Percentiles rank a stretch among this genome's conserved stretches.
Conservation (phyloP, 176 grass and related monocot species). For the Ensete ventricosum region DNA sequence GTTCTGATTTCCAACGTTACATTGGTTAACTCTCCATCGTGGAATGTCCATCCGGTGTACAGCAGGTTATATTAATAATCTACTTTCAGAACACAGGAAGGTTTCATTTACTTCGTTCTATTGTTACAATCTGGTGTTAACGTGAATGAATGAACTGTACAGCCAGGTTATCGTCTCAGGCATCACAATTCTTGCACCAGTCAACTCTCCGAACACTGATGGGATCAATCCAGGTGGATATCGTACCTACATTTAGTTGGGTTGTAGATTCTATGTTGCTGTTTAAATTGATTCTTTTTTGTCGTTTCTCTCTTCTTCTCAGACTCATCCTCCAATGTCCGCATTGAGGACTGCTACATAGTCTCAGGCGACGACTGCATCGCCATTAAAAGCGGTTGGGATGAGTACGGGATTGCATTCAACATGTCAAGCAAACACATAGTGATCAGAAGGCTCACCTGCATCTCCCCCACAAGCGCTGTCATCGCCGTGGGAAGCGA, state of each 20-base stretch:
- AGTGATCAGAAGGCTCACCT: conserved; percentile 56
- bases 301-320: background rate
- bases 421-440: conserved; percentile 82
- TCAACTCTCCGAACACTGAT: conserved; percentile 65
- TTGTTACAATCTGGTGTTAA: background rate
- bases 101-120: background rate
- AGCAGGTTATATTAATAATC: conserved; percentile 44
- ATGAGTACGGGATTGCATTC: conserved; percentile 74
- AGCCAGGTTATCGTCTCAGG: conserved; percentile 67
- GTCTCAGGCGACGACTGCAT: conserved; percentile 88
- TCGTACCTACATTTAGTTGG: background rate
- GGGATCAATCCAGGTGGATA: conserved; percentile 77
- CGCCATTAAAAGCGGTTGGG: conserved; percentile 92
- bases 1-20: conserved; percentile 73
- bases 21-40: conserved; percentile 59
- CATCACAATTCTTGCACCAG: conserved; percentile 60
- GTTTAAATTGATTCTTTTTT: background rate
- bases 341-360: conserved; percentile 85
- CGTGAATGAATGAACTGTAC: background rate
- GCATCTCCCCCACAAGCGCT: conserved; percentile 85
- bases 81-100: background rate
- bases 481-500: conserved; percentile 91
- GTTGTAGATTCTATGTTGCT: background rate
- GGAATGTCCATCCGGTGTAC: conserved; percentile 88
- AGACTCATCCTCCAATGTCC: conserved; percentile 70